These are phyloP conservation scores for Rauvolfia tetraphylla DNA, from an alignment of 257 asterid genomes.

Conservation along the genomic window DNA sequence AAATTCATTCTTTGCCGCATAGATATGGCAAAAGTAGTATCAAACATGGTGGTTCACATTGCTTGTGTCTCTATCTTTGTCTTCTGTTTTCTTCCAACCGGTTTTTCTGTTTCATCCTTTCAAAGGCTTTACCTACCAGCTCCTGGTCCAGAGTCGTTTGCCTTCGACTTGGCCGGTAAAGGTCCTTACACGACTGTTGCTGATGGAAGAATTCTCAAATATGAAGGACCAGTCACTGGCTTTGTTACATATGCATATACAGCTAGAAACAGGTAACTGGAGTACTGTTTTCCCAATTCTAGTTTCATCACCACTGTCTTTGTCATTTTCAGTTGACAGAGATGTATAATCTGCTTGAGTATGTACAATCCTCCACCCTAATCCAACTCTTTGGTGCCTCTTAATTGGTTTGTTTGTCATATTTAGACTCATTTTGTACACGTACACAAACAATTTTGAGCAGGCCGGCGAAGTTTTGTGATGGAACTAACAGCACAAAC, in stretches of 20 bases:
- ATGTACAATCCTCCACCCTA: no score
- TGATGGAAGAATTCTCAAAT: slow-evolving; percentile 47
- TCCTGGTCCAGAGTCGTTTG: slow-evolving; percentile 29
- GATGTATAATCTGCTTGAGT: no score
- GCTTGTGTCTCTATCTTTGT: background rate
- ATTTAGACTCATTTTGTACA: background rate
- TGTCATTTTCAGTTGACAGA: no score
- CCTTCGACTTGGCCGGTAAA: slow-evolving; percentile 24
- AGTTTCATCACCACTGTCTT: no score
- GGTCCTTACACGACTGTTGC: slow-evolving; percentile 47
- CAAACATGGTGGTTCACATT: background rate
- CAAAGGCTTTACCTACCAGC: background rate
- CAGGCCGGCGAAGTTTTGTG: slow-evolving; percentile 37
- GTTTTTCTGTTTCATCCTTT: background rate
- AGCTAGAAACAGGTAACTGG: slow-evolving; percentile 32
- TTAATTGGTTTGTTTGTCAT: no score
- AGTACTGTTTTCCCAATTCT: no score
- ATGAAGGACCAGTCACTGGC: slow-evolving; percentile 13
- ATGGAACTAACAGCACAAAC: slow-evolving; percentile 25
- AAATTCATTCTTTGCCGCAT: background rate
- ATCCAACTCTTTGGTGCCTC: no score
- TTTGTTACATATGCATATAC: slow-evolving; percentile 41
- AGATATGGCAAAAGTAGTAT: background rate
- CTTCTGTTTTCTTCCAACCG: background rate
- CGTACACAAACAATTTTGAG: background rate